A percentile compares a stretch with the other conserved stretches of the same genome.
Evolutionary conservation across 1,284 basidiomycete genomes (phyloP).

Genomic region (Xerocomus nothofagi): DNA sequence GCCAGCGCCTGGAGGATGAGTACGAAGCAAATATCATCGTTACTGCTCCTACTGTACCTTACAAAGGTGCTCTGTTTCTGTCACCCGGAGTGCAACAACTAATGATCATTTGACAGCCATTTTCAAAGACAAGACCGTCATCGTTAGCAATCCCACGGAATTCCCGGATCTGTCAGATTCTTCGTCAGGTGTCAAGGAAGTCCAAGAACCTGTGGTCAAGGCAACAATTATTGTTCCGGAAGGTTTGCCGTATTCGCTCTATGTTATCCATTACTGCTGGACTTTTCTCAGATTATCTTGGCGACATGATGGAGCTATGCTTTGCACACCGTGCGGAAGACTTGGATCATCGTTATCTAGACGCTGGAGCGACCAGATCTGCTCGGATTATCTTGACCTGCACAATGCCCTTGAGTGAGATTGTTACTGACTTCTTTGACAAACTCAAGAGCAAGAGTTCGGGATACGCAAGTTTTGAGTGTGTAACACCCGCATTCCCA

Average conservation of each 20-base stretch:
- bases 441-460: constrained; percentile 88
- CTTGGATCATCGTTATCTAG: constrained; percentile 77
- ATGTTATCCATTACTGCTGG: constrained; percentile 15
- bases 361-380: constrained; percentile 52
- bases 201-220: constrained; percentile 88
- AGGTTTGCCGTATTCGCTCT: constrained; percentile 46
- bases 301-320: constrained; percentile 91
- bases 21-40: constrained; percentile 89
- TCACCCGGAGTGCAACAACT: neutral
- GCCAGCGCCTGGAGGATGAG: constrained; percentile 96
- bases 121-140: constrained; percentile 66
- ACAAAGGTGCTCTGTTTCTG: constrained; percentile 61
- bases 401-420: constrained; percentile 82
- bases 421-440: constrained; percentile 93
- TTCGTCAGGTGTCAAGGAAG: constrained; percentile 62
- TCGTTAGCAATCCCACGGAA: constrained; percentile 88
- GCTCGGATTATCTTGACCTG: constrained; percentile 79
- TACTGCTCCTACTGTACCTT: constrained; percentile 92
- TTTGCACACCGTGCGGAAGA: constrained; percentile 77
- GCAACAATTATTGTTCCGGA: constrained; percentile 93
- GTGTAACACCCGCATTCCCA: constrained; percentile 30
- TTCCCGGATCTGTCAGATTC: constrained; percentile 81
- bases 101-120: constrained; percentile 52
- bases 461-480: constrained; percentile 93
- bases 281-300: constrained; percentile 65